phyloP scores from a whole-genome alignment of 805 yeast species.

The Lachancea kluyveri region DNA sequence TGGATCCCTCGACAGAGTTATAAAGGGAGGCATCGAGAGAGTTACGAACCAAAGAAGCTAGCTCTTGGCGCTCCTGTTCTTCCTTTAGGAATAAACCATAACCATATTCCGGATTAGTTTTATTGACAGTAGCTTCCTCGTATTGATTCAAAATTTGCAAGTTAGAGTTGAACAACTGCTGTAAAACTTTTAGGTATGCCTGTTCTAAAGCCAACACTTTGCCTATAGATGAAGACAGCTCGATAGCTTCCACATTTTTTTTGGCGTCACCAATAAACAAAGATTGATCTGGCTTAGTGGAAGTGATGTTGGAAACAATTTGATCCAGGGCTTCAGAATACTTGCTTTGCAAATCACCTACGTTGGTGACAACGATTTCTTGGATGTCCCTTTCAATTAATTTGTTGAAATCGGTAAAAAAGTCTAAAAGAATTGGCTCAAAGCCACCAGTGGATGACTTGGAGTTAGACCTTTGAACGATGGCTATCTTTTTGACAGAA shows the following conservation, averaged over 20 bases:
- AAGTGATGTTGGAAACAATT: conserved; percentile 46
- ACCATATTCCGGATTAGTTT: conserved; percentile 78
- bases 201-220: conserved; percentile 56
- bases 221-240: conserved; percentile 25
- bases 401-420: conserved; percentile 50
- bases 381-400: conserved; percentile 42
- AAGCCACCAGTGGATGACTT: conserved; percentile 37
- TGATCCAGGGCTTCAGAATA: conserved; percentile 36
- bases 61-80: conserved; percentile 43
- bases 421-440: conserved; percentile 70
- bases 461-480: conserved; percentile 53
- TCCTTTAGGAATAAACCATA: conserved; percentile 65
- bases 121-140: conserved; percentile 37
- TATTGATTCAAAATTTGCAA: conserved; percentile 59
- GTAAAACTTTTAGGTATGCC: conserved; percentile 68
- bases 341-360: conserved; percentile 25
- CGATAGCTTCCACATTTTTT: conserved; percentile 2
- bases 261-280: conserved; percentile 46
- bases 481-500: conserved; percentile 48
- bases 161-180: conserved; percentile 53
- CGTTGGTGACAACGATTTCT: conserved; percentile 50
- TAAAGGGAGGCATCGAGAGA: conserved; percentile 40
- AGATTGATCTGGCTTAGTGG: conserved; percentile 54
- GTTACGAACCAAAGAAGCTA: conserved; percentile 40
- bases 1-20: conserved; percentile 38